Evolutionary conservation across 2,329 filamentous ascomycete genomes (phyloP), one percentile per base, ranked within the genome.

Genomic region (Fusarium veterinarium): DNA sequence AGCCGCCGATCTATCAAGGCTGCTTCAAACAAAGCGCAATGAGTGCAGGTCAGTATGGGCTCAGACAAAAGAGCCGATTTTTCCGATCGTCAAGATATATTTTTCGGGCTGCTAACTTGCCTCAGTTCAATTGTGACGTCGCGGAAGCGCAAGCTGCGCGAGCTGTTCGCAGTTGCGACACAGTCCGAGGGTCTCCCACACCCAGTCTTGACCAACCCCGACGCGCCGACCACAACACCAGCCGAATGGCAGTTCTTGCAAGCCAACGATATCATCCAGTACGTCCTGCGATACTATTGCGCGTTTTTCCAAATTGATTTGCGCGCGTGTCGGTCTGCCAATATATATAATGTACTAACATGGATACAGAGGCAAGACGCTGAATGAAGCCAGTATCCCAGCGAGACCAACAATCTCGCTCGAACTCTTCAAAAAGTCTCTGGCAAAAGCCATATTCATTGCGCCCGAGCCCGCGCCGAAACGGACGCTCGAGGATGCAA

Each of bases 61-160:
- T 79, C 81, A 82, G 69, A 76, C 61, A 81, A 87, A 83, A 85
- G 85, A 83, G 83, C 83, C 74, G 76, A 80, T 80, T 86, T 84
- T 85, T 85, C 83, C 84, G 84, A 86, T 86, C 76, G 79, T 76
- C 81, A 82, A 75, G 81, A 84, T 88, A 74, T 80, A 61, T 76
- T 78, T 83, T 84, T 84, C 57, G 79, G 68, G 65, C 64, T 86
- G 79, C 82, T 90, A 72, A 89, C 80, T 44, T 30, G 71, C 70
- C 75, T 67, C 80, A 92, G 91, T 84, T 87, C 89, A 89, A 91
- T 92, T 88, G 90, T 93, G 87, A 89, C 88, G 84, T 94, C 93
- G 88, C 92, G 93, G 84, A 96, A 97, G 90, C 91, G 94, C 83
- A 97, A 97, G 88, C 89, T 97, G 81, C 92, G 92, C 82, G 93